Percentiles rank a stretch among this genome's conserved stretches.
phyloP scores from a whole-genome alignment of 2,329 filamentous ascomycete genomes.

The Paecilomyces sp. region DNA sequence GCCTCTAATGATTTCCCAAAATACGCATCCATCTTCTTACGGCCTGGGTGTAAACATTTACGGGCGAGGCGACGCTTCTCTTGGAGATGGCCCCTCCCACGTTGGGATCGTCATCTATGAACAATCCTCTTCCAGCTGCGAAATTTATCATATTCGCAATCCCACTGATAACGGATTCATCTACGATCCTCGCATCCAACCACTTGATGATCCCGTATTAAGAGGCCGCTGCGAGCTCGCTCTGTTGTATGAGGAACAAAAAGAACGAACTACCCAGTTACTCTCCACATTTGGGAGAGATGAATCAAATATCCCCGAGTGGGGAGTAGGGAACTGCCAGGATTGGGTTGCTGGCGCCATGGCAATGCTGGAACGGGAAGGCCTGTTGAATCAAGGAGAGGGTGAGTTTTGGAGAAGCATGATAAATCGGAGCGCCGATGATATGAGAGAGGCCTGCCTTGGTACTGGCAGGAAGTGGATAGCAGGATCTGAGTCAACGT shows the following conservation, averaged over 20 bases:
- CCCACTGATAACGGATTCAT: slow-evolving; percentile 10
- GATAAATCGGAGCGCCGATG: slow-evolving; percentile 9
- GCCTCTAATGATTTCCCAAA: not conserved
- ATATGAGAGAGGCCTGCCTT: slow-evolving; percentile 8
- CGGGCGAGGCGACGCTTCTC: slow-evolving; percentile 12
- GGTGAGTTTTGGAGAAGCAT: slow-evolving; percentile 11
- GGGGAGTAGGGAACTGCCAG: slow-evolving; percentile 10
- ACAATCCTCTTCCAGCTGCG: slow-evolving; percentile 10
- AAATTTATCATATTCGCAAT: slow-evolving; percentile 16
- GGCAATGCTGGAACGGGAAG: slow-evolving; percentile 2
- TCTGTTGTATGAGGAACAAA: slow-evolving; percentile 5
- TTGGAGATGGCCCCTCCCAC: slow-evolving; percentile 14
- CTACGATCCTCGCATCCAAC: slow-evolving; percentile 13
- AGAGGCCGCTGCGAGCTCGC: slow-evolving; percentile 12
- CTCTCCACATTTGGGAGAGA: slow-evolving; percentile 9
- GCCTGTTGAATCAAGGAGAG: slow-evolving; percentile 6
- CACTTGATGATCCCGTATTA: slow-evolving; percentile 12
- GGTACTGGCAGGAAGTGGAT: slow-evolving; percentile 7
- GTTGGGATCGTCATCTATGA: slow-evolving; percentile 13
- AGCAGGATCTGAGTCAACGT: slow-evolving; percentile 1
- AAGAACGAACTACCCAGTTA: not conserved
- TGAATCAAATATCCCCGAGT: slow-evolving; percentile 10
- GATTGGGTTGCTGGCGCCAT: slow-evolving; percentile 10
- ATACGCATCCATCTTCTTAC: not conserved
- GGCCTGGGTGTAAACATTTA: slow-evolving; percentile 14